Base-by-base conservation (phyloP, 169 alveolate genomes). In the Perkinsus olseni region DNA sequence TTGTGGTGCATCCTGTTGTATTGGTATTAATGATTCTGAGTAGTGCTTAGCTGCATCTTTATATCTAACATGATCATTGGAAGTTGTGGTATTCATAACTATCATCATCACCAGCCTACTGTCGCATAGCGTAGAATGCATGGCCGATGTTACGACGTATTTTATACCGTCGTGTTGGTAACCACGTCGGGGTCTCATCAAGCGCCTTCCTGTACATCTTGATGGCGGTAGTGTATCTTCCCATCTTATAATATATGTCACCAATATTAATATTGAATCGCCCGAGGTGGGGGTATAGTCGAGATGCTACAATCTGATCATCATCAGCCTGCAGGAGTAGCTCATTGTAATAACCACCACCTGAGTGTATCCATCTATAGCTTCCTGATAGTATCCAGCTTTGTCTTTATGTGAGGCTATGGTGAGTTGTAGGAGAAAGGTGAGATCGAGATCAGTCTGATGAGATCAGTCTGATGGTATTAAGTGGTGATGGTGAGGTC, bases 101-200 rank as follows among this genome's bases (percentile, higher is more conserved):
- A n/a, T n/a, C n/a, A n/a, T n/a, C n/a, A 74, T 93, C 95, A 48
- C 91, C 94, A 21, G 93, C 93, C 34, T 92, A 93, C 91, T 93
- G 95, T 62, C 92, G 93, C 95, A 93, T 93, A 93, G 92, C 92
- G 93, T 92, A 93, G 82, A 93, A 93, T 20, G 95, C 93, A 24
- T 93, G 93, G 40, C 95, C 95, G n/a, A 93, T 93, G 90, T 92
- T 93, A 21, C 95, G 74, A 92, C 91, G 50, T 48, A 93, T 93
- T 91, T 93, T 93, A 92, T 92, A 92, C 74, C 95, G 93, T 31
- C 92, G 74, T 20, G 93, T 91, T 93, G 92, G 93, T 92, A 93
- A 92, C 36, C 38, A 82, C 31, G 37, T 28, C 17, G 38, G 37
- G 17, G 38, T 74, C 38, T 74, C 31, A 74, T 74, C 31, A 4